phyloP scores from a whole-genome alignment of 352 stramenopile species.

The Blastocystis sp. region DNA sequence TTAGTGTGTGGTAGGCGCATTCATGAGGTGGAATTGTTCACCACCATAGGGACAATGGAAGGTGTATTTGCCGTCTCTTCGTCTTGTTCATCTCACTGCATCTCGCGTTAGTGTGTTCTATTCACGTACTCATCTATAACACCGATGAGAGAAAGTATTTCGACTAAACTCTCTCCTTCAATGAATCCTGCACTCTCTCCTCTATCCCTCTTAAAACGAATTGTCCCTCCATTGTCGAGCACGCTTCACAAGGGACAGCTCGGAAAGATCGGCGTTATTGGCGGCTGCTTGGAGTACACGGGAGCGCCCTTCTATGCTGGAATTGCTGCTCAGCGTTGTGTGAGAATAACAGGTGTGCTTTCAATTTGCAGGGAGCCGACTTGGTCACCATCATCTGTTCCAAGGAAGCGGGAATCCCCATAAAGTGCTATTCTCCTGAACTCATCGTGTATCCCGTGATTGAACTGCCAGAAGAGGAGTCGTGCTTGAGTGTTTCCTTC shows the following conservation, averaged over 20 bases:
- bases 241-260: conserved; percentile 72
- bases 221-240: conserved; percentile 15
- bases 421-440: conserved; percentile 86
- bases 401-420: conserved; percentile 85
- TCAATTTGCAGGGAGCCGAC: conserved; percentile 80
- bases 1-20: too few species aligned
- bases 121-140: neutral
- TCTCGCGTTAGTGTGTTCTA: too few species aligned
- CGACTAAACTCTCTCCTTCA: neutral
- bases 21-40: too few species aligned
- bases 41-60: too few species aligned
- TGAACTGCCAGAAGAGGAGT: neutral
- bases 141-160: conserved; percentile 10
- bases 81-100: too few species aligned
- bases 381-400: conserved; percentile 91
- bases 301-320: conserved; percentile 93
- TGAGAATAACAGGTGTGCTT: neutral
- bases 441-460: conserved; percentile 67
- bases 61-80: too few species aligned
- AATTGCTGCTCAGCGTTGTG: conserved; percentile 84
- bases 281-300: conserved; percentile 91
- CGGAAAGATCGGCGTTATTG: conserved; percentile 85
- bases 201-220: neutral
- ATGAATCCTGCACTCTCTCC: neutral
- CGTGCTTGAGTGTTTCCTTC: neutral